These are phyloP conservation scores for Singerocomus inundabilis DNA, from an alignment of 1,284 basidiomycete genomes.

Conservation along the genomic window DNA sequence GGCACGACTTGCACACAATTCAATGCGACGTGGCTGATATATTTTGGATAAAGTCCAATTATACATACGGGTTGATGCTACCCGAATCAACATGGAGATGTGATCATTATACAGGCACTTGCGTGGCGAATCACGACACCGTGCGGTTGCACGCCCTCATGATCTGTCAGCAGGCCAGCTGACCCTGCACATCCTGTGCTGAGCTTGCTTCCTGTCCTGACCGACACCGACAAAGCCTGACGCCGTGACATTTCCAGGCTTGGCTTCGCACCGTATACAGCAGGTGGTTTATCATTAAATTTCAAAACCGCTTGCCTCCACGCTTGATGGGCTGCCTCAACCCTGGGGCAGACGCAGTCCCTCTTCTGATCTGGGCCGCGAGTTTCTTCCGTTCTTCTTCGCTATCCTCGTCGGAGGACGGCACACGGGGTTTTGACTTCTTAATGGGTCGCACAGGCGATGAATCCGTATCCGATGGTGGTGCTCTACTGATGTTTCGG, in stretches of 20 bases:
- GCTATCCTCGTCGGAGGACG: slow-evolving; percentile 54
- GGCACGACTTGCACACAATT: neutral
- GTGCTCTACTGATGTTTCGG: slow-evolving; percentile 24
- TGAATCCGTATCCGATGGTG: slow-evolving; percentile 42
- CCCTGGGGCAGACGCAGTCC: slow-evolving; percentile 39
- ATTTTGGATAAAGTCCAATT: neutral
- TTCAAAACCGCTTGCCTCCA: slow-evolving; percentile 67
- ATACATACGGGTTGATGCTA: slow-evolving; percentile 6
- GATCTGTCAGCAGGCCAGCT: slow-evolving; percentile 3
- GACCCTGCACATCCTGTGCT: slow-evolving; percentile 15
- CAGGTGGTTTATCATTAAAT: neutral
- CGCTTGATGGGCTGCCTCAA: slow-evolving; percentile 71
- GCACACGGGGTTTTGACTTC: slow-evolving; percentile 43
- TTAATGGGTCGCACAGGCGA: slow-evolving; percentile 47
- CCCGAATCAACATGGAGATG: slow-evolving; percentile 5
- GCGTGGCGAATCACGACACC: neutral
- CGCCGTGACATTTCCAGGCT: neutral
- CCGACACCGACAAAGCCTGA: neutral
- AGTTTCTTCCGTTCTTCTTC: slow-evolving; percentile 47
- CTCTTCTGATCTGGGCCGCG: slow-evolving; percentile 38
- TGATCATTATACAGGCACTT: slow-evolving; percentile 12
- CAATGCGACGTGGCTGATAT: neutral
- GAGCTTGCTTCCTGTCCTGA: neutral
- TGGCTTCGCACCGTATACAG: slow-evolving; percentile 2
- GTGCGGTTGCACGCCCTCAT: neutral